Evolutionary conservation across 768 basidiomycete genomes (phyloP).

Genomic region (Tylopilus cervinicoccineus): DNA sequence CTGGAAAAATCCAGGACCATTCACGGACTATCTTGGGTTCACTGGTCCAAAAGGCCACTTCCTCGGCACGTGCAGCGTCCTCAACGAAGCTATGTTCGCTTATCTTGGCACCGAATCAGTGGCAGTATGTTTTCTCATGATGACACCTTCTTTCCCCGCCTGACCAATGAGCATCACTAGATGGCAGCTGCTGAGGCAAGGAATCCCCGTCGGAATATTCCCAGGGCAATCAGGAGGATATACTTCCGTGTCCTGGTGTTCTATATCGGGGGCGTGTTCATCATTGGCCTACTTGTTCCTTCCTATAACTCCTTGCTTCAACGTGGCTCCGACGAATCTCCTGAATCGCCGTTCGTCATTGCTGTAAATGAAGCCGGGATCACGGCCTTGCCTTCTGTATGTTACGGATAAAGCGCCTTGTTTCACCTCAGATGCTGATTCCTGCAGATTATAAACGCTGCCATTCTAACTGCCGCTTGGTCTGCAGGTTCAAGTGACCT

Average conservation of each 20-base stretch:
- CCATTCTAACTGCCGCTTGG: slow-evolving; percentile 3
- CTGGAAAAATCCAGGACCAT: slow-evolving; percentile 33
- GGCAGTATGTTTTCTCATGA: background rate
- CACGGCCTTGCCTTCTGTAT: background rate
- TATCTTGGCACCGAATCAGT: slow-evolving; percentile 3
- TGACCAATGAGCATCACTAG: background rate
- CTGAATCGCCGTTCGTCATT: background rate
- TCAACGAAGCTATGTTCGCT: background rate
- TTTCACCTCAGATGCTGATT: background rate
- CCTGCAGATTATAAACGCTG: slow-evolving; percentile 2
- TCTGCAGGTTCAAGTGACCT: slow-evolving; percentile 3
- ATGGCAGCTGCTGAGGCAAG: slow-evolving; percentile 2
- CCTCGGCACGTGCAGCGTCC: slow-evolving; percentile 2
- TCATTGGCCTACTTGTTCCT: slow-evolving; percentile 6
- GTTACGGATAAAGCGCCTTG: background rate
- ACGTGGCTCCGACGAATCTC: slow-evolving; percentile 13
- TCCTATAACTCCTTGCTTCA: slow-evolving; percentile 22
- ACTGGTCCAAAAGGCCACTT: slow-evolving; percentile 3
- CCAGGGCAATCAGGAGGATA: slow-evolving; percentile 1
- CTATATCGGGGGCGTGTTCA: slow-evolving; percentile 2
- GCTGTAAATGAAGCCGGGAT: background rate
- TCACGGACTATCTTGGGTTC: background rate
- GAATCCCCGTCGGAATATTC: slow-evolving; percentile 4
- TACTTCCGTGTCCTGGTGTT: slow-evolving; percentile 2
- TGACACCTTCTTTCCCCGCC: background rate